Conservation (phyloP, 805 yeast species). For the Maudiozyma serrabonitensis region DNA sequence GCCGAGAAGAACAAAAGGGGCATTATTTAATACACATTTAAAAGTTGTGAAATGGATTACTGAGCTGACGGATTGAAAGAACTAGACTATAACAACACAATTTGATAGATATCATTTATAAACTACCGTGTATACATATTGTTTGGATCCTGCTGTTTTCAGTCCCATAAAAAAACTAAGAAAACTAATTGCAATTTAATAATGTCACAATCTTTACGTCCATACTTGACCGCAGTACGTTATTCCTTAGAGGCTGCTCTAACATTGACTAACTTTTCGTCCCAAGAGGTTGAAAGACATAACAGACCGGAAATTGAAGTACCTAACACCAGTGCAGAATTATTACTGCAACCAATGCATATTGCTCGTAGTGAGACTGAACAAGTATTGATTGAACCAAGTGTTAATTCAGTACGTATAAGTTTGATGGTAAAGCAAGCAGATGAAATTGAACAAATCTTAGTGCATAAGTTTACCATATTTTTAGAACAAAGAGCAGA, state of each 20-base stretch:
- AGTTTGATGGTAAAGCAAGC: conserved; percentile 93
- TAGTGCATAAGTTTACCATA: conserved; percentile 90
- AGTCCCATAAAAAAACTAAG: not conserved
- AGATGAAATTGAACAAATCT: conserved; percentile 89
- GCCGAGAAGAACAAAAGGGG: not conserved
- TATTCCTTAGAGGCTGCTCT: conserved; percentile 88
- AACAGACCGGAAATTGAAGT: conserved; percentile 95
- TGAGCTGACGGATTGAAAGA: not conserved
- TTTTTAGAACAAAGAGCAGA: conserved; percentile 95
- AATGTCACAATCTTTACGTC: conserved; percentile 93
- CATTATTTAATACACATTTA: not conserved
- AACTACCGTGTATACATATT: no score
- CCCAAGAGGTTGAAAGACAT: conserved; percentile 93
- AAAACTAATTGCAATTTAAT: not conserved
- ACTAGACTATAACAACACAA: no score
- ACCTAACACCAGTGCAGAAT: conserved; percentile 64
- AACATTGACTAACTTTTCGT: conserved; percentile 86
- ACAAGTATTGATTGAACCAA: conserved; percentile 83
- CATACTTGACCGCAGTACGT: conserved; percentile 89
- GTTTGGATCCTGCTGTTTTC: no score
- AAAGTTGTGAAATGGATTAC: not conserved
- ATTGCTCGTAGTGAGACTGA: conserved; percentile 92
- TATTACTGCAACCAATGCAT: conserved; percentile 77
- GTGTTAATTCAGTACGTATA: conserved; percentile 85
- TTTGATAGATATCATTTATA: no score